Base-by-base conservation (phyloP, 345 rosid species). In the Citrus cavaleriei region DNA sequence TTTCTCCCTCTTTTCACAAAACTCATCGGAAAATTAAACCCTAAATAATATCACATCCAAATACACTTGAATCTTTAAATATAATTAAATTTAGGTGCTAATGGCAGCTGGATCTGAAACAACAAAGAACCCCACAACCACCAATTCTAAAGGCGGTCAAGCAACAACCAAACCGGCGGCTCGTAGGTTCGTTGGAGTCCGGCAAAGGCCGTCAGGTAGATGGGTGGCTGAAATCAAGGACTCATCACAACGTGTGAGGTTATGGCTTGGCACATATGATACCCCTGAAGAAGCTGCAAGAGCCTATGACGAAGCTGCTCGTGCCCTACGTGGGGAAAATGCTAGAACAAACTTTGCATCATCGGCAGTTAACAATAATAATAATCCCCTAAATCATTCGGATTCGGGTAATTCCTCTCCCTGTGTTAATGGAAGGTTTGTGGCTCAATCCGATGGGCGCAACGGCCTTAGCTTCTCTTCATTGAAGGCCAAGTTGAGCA, bases 161-260 rank as follows among this genome's bases (percentile, higher is more conserved):
- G 77, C 84, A 34, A 61, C 58, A 54, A 22, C 64, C 34, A 89
- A 73, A 55, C 80, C 81, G 6, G 77, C 42, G 0, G 61, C 37
- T 57, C 85, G 95, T 7, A 81, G 91, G 72, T 91, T 87, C 54
- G 91, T 91, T 0, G 95, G 93, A 6, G 95, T 89, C 28, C 69
- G 93, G 83, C 92, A 88, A 78, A 85, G 95, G 55, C 95, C 95
- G 0, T 91, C 93, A 0, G 95, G 95, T 12, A 82, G 91, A 83
- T 91, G 95, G 95, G 95, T 91, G 9, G 93, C 93, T 1, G 95
- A 91, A 76, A 91, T 91, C 77, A 91, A 91, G 85, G 95, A 91
- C 82, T 88, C 95, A 0, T 88, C 95, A 13, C 95, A 89, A 37
- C 87, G 89, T 5, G 92, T 87, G 22, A 80, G 95, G 55, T 70